Percentiles rank a stretch among this genome's conserved stretches.
Conservation (phyloP, 2,329 filamentous ascomycete species). For the Fusarium papillatum region DNA sequence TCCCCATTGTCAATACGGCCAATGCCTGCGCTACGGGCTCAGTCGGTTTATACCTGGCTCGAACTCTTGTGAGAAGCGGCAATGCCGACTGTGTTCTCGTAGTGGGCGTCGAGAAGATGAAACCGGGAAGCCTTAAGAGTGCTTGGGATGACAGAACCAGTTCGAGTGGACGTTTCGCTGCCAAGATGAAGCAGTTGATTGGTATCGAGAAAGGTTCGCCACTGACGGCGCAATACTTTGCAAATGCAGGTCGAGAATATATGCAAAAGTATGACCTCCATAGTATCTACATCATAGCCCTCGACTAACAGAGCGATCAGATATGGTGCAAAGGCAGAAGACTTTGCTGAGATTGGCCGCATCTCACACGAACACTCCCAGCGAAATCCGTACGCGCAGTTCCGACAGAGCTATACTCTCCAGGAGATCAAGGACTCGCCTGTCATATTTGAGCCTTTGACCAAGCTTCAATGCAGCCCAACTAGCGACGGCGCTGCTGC, state of each 20-base stretch:
- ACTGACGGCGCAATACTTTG: slow-evolving; percentile 92
- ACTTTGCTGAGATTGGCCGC: slow-evolving; percentile 95
- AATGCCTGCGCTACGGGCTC: slow-evolving; percentile 99
- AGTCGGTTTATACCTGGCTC: slow-evolving; percentile 87
- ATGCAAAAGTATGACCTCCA: slow-evolving; percentile 77
- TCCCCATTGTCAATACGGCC: slow-evolving; percentile 98
- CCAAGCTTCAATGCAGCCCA: slow-evolving; percentile 98
- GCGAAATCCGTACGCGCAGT: slow-evolving; percentile 96
- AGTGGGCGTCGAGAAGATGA: slow-evolving; percentile 99
- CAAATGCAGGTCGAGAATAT: slow-evolving; percentile 93
- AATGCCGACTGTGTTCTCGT: slow-evolving; percentile 93
- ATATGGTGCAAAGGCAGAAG: slow-evolving; percentile 84
- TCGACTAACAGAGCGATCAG: too few relatives aligned
- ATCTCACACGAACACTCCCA: slow-evolving; percentile 93
- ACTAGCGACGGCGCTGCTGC: slow-evolving; percentile 94
- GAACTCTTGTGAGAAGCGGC: slow-evolving; percentile 83
- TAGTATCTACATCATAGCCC: too few relatives aligned
- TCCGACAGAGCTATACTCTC: slow-evolving; percentile 90
- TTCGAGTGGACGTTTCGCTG: slow-evolving; percentile 75
- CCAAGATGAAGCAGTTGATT: slow-evolving; percentile 77
- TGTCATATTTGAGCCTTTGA: slow-evolving; percentile 88
- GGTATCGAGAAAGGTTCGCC: slow-evolving; percentile 85
- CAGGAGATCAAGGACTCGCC: slow-evolving; percentile 84
- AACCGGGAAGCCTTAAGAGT: slow-evolving; percentile 83
- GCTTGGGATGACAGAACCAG: slow-evolving; percentile 90